These are phyloP conservation scores for Apiotrichum brassicae DNA, from an alignment of 1,284 basidiomycete genomes.

Conservation along the genomic window DNA sequence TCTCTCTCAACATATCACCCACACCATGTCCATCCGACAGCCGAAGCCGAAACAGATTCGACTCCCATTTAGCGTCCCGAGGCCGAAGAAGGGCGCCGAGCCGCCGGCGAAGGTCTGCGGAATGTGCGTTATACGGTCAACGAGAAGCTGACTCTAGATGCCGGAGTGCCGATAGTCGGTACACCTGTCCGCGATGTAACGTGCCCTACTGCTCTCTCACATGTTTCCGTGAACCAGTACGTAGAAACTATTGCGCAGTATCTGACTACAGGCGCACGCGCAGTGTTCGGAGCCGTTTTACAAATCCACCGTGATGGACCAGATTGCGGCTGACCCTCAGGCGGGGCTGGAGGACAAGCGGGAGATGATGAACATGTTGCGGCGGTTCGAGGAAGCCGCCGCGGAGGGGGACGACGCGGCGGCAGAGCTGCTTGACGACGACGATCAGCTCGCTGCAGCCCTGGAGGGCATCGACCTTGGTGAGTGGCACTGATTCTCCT, in stretches of 20 bases:
- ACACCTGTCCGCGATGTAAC: conserved; percentile 47
- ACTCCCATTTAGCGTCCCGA: conserved; percentile 39
- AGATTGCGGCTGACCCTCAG: conserved; percentile 32
- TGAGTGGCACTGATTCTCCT: conserved; percentile 11
- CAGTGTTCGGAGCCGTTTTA: conserved; percentile 48
- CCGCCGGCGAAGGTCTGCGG: conserved; percentile 28
- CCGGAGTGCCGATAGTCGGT: conserved; percentile 35
- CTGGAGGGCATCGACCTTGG: conserved; percentile 39
- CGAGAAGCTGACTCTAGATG: conserved; percentile 27
- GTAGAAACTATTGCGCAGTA: not conserved
- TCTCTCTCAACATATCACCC: too few relatives aligned
- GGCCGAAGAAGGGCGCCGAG: conserved; percentile 25
- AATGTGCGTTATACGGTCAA: conserved; percentile 27
- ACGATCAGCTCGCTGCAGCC: conserved; percentile 24
- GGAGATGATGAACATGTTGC: conserved; percentile 43
- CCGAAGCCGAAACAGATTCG: conserved; percentile 40
- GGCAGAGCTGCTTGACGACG: conserved; percentile 22
- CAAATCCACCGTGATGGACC: conserved; percentile 32
- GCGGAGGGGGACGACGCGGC: conserved; percentile 25
- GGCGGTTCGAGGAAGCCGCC: conserved; percentile 39
- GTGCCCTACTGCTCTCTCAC: conserved; percentile 44
- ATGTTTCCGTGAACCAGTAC: conserved; percentile 39
- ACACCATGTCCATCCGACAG: conserved; percentile 37
- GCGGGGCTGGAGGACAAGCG: conserved; percentile 38
- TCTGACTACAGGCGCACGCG: conserved; percentile 30